phyloP scores from a whole-genome alignment of 139 green algal genomes.

The Picochlorum sp. region DNA sequence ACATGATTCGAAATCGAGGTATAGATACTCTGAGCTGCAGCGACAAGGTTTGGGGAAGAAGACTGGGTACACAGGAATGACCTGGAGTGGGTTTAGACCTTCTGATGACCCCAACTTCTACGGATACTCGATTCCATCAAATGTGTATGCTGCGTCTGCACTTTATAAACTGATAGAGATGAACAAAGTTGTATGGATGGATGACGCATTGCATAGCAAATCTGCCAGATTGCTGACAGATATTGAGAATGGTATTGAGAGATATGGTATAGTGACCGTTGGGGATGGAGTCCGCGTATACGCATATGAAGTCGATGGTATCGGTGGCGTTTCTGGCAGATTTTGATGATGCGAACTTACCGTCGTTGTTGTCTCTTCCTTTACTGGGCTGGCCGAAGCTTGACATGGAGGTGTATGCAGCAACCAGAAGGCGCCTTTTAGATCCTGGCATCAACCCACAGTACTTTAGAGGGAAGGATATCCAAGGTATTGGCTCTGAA shows the following conservation, averaged over 20 bases:
- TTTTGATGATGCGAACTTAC: conserved; percentile 60
- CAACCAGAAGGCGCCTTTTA: conserved; percentile 30
- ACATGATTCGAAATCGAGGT: conserved; percentile 40
- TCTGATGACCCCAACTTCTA: conserved; percentile 45
- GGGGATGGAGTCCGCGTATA: conserved; percentile 27
- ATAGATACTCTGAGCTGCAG: conserved; percentile 48
- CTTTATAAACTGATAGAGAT: conserved; percentile 39
- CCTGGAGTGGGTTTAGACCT: conserved; percentile 52
- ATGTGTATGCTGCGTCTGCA: conserved; percentile 37
- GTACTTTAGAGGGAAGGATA: conserved; percentile 31
- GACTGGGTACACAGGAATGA: conserved; percentile 45
- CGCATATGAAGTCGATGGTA: conserved; percentile 55
- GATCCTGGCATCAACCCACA: conserved; percentile 23
- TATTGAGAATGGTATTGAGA: conserved; percentile 36
- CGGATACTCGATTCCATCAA: conserved; percentile 44
- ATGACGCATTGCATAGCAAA: conserved; percentile 14
- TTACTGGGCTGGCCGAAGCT: conserved; percentile 43
- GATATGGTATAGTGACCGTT: conserved; percentile 23
- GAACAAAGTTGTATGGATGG: conserved; percentile 37
- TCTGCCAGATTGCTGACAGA: conserved; percentile 13
- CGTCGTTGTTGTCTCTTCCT: conserved; percentile 48
- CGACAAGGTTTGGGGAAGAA: conserved; percentile 30
- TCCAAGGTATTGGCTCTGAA: conserved; percentile 40
- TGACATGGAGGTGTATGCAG: conserved; percentile 23
- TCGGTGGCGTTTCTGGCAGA: conserved; percentile 26